phyloP scores from a whole-genome alignment of 2,329 filamentous ascomycete species.

The Beauveria sp. region DNA sequence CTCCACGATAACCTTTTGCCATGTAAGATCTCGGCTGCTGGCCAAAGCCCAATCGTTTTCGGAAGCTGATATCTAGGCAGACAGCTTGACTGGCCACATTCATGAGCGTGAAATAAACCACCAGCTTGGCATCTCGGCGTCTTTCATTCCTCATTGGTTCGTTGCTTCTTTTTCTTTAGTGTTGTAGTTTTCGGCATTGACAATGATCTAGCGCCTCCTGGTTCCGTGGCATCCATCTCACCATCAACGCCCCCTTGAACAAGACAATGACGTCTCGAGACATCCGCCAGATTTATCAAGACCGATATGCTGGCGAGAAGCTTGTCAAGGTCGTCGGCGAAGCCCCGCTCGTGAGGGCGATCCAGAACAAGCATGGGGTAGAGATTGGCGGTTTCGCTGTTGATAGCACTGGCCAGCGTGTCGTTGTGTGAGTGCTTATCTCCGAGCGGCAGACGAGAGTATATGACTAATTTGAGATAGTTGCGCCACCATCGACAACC shows the following conservation, averaged over 20 bases:
- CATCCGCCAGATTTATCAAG: conserved; percentile 90
- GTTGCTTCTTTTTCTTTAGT: neutral
- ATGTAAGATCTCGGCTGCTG: conserved; percentile 27
- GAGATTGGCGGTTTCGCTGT: conserved; percentile 97
- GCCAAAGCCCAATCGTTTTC: neutral
- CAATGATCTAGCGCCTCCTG: conserved; percentile 53
- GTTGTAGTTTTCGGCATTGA: neutral
- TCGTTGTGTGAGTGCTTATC: conserved; percentile 53
- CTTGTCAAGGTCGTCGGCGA: conserved; percentile 90
- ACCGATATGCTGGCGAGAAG: conserved; percentile 91
- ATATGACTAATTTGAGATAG: conserved; percentile 12
- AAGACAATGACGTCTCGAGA: conserved; percentile 84
- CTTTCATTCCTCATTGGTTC: conserved; percentile 76
- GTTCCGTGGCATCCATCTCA: conserved; percentile 94
- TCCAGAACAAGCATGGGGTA: conserved; percentile 76
- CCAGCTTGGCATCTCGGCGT: conserved; percentile 67
- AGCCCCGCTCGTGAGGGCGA: conserved; percentile 75
- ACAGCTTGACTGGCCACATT: conserved; percentile 66
- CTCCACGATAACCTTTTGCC: conserved; percentile 84
- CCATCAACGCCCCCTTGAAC: conserved; percentile 81
- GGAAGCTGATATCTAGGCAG: neutral
- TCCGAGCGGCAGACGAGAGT: neutral
- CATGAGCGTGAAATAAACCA: conserved; percentile 85
- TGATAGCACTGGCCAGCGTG: conserved; percentile 78
- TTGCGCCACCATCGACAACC: conserved; percentile 87